Conservation (phyloP, 768 basidiomycete species). For the Sutorius australiensis region DNA sequence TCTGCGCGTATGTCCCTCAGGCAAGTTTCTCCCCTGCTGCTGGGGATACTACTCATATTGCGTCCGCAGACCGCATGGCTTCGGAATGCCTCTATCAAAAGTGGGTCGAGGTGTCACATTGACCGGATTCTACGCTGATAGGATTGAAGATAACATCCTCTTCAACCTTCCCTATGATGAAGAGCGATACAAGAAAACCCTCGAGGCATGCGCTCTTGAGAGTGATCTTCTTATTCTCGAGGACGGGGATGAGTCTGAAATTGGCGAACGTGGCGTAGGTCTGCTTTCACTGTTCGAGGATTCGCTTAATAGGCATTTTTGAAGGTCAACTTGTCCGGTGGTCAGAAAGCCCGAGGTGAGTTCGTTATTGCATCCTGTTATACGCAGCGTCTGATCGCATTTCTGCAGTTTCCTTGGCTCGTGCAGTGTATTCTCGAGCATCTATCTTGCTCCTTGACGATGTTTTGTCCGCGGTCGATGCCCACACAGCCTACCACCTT, state of each 20-base stretch:
- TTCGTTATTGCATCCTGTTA: background rate
- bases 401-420: constrained; percentile 60
- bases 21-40: constrained; percentile 29
- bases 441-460: constrained; percentile 83
- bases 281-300: background rate
- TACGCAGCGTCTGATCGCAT: background rate
- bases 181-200: constrained; percentile 69
- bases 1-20: constrained; percentile 88
- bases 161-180: constrained; percentile 75
- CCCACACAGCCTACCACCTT: constrained; percentile 79
- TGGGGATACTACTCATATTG: constrained; percentile 3
- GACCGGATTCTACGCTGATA: constrained; percentile 38
- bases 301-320: background rate
- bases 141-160: constrained; percentile 58
- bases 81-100: constrained; percentile 57
- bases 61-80: constrained; percentile 56
- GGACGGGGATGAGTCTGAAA: constrained; percentile 85
- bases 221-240: constrained; percentile 79
- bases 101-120: constrained; percentile 1
- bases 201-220: constrained; percentile 73
- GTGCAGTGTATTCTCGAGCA: constrained; percentile 88
- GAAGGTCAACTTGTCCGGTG: constrained; percentile 41
- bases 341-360: constrained; percentile 64
- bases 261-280: constrained; percentile 77
- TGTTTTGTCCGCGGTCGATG: constrained; percentile 74